Conservation (phyloP, 805 yeast genomes). For the Starmerella vaccinii region DNA sequence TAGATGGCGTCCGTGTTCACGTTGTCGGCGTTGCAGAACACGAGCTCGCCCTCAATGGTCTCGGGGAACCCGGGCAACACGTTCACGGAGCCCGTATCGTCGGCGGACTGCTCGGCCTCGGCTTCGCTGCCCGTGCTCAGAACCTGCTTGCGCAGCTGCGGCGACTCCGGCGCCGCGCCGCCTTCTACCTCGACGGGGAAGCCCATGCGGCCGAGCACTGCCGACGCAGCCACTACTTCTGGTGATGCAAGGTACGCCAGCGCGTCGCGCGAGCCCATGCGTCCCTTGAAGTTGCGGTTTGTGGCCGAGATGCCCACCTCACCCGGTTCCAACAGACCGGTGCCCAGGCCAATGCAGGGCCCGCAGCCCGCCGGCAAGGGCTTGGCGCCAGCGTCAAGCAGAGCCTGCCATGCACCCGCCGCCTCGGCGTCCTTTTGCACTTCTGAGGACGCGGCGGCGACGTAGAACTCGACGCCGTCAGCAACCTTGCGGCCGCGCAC, state of each 20-base stretch:
- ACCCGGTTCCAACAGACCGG: slow-evolving; percentile 87
- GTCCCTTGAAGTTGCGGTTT: slow-evolving; percentile 95
- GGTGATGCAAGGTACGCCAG: slow-evolving; percentile 94
- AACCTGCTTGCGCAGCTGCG: slow-evolving; percentile 36
- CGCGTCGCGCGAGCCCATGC: slow-evolving; percentile 98
- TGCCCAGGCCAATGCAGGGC: slow-evolving; percentile 96
- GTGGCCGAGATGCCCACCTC: slow-evolving; percentile 98
- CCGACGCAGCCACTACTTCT: slow-evolving; percentile 96
- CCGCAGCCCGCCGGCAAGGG: slow-evolving; percentile 99
- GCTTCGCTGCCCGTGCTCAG: slow-evolving; percentile 29
- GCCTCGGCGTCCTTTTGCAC: slow-evolving; percentile 90
- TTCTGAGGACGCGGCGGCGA: slow-evolving; percentile 92
- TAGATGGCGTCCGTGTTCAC: slow-evolving; percentile 96
- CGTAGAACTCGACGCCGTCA: slow-evolving; percentile 84
- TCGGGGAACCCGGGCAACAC: slow-evolving; percentile 87
- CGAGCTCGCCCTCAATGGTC: slow-evolving; percentile 78
- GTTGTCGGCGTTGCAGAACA: slow-evolving; percentile 87
- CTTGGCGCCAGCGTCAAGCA: slow-evolving; percentile 85
- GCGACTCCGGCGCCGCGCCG: slow-evolving; percentile 39
- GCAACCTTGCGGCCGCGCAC: slow-evolving; percentile 76
- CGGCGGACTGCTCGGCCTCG: slow-evolving; percentile 8
- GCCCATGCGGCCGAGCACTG: slow-evolving; percentile 87
- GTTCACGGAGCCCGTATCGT: slow-evolving; percentile 37
- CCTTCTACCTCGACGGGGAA: slow-evolving; percentile 81
- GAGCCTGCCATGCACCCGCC: slow-evolving; percentile 82